Evolutionary conservation across 352 stramenopile species (phyloP).

Genomic region (Pythium rishiriense): DNA sequence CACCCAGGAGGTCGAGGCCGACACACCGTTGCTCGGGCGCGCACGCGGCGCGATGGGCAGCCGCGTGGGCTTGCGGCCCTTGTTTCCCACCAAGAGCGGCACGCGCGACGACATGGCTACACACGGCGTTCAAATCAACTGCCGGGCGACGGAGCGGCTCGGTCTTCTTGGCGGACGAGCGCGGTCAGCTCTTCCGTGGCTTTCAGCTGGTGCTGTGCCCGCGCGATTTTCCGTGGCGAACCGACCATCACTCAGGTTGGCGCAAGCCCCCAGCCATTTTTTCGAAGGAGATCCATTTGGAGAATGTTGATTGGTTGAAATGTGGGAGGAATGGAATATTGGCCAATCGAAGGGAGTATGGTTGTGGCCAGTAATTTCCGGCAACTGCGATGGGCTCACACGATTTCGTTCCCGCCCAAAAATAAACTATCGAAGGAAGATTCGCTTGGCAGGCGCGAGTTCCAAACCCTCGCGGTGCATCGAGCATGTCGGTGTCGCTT

Average conservation of each 20-base stretch:
- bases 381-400: slow-evolving; percentile 13
- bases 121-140: slow-evolving; percentile 13
- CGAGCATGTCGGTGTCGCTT: too few relatives aligned
- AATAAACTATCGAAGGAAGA: too few relatives aligned
- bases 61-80: slow-evolving; percentile 66
- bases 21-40: slow-evolving; percentile 61
- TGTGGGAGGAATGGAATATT: neutral
- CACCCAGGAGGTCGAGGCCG: too few relatives aligned
- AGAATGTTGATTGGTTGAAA: slow-evolving; percentile 20
- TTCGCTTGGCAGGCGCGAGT: too few relatives aligned
- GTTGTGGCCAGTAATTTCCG: slow-evolving; percentile 23
- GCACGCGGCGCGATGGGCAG: slow-evolving; percentile 65
- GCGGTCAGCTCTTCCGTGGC: neutral
- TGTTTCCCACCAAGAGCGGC: slow-evolving; percentile 74
- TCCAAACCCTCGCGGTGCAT: too few relatives aligned
- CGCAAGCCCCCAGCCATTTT: slow-evolving; percentile 12
- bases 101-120: slow-evolving; percentile 63
- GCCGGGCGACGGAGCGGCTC: too few relatives aligned
- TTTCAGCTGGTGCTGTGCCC: slow-evolving; percentile 11
- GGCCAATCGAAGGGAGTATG: slow-evolving; percentile 12
- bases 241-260: slow-evolving; percentile 28
- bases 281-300: slow-evolving; percentile 11
- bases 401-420: too few relatives aligned
- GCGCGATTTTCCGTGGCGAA: slow-evolving; percentile 25
- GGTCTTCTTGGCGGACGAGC: neutral